Conservation (phyloP, 2,329 filamentous ascomycete genomes). For the Penicillium italicum region DNA sequence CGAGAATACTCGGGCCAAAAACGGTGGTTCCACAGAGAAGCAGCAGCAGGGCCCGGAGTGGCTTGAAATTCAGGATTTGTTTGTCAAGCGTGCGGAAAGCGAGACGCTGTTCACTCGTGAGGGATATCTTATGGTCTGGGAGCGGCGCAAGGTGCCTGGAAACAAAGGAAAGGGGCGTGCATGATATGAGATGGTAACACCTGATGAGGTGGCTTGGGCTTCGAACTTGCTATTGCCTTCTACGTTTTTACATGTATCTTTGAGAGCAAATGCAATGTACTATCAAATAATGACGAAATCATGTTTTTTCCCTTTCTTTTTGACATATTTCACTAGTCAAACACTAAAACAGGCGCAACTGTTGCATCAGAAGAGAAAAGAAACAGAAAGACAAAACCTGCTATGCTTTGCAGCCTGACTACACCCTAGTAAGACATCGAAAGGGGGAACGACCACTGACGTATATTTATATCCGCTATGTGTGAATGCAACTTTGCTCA, state of each 20-base stretch:
- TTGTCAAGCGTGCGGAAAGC: constrained; percentile 81
- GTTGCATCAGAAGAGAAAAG: neutral
- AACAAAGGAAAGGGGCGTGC: constrained; percentile 38
- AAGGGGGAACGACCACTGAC: no score
- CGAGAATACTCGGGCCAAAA: constrained; percentile 34
- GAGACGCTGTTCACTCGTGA: constrained; percentile 91
- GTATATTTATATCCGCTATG: no score
- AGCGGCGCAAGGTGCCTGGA: constrained; percentile 60
- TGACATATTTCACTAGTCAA: neutral
- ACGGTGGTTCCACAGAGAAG: constrained; percentile 24
- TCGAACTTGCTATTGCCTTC: neutral
- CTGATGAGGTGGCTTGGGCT: neutral
- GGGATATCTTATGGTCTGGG: constrained; percentile 95
- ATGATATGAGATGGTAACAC: neutral
- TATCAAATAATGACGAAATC: constrained; percentile 15
- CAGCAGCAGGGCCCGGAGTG: constrained; percentile 65
- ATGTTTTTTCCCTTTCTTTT: constrained; percentile 1
- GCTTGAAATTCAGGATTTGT: constrained; percentile 91
- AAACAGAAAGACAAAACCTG: neutral
- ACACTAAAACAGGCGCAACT: neutral
- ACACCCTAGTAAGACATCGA: no score
- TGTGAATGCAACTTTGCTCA: no score
- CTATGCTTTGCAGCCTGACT: neutral
- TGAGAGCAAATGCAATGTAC: constrained; percentile 7
- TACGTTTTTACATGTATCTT: neutral